Evolutionary conservation across 169 alveolate species (phyloP).

Genomic region (Cystoisospora suis): DNA sequence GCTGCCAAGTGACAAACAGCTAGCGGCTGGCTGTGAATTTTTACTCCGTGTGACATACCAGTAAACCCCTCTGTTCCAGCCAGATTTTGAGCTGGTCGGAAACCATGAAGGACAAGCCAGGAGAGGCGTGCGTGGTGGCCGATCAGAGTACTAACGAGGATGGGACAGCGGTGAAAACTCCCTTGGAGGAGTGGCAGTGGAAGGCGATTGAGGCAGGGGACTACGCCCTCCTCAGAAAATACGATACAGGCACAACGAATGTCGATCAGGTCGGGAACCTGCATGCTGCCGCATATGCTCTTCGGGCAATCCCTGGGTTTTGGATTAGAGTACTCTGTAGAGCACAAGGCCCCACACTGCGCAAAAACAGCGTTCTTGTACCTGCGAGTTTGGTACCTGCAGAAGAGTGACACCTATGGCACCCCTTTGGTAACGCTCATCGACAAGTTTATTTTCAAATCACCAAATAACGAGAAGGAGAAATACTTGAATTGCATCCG

Average conservation of each 20-base stretch:
- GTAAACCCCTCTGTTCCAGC: not conserved
- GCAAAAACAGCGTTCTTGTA: no score
- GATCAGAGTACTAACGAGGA: no score
- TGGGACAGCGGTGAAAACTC: no score
- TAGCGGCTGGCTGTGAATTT: no score
- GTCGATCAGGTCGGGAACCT: not conserved
- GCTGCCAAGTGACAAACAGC: no score
- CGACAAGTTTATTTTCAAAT: conserved; percentile 35
- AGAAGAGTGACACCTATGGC: conserved; percentile 33
- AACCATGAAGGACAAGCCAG: not conserved
- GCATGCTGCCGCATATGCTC: not conserved
- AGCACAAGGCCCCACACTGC: no score
- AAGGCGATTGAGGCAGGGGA: conserved; percentile 43
- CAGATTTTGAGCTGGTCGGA: not conserved
- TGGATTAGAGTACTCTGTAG: no score
- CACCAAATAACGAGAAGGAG: conserved; percentile 35
- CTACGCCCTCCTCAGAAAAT: conserved; percentile 25
- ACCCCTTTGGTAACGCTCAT: conserved; percentile 20
- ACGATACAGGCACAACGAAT: not conserved
- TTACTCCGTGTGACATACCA: no score
- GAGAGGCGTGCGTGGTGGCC: no score
- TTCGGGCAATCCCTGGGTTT: no score
- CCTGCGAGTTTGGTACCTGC: not conserved
- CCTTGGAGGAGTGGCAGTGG: conserved; percentile 42
- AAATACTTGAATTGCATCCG: conserved; percentile 27